Base-by-base conservation (phyloP, 176 grass and related monocot genomes). In the Carex scoparia region DNA sequence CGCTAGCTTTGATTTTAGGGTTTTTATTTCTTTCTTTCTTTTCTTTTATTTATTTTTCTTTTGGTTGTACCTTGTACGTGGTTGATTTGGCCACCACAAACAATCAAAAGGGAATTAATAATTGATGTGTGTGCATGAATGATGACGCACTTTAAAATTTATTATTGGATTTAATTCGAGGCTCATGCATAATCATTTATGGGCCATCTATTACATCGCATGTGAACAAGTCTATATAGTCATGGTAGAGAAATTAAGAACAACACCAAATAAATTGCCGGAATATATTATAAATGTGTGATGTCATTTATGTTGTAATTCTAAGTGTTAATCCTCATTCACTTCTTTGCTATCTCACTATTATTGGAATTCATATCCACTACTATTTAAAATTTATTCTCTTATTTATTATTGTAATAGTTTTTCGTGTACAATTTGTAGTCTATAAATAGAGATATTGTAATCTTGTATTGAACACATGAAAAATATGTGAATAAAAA, bases 51-150 rank as follows among this genome's bases (percentile, higher is more conserved):
- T 23, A 23, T 23, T 40, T 66, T 65, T 49, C 10, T 82, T 63
- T 82, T 64, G 38, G 5, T 62, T 65, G 10, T 65, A 65, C 79
- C 57, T 81, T 82, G 10, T 65, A 65, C 79, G 79, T 82, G 80
- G 80, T 67, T 38, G 67, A 65, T 67, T 51, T 4, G 80, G 16
- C 32, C 38, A 54, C 80, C 80, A 44, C 67, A 80, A 42, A 46
- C 16, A 68, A 65, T 49, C 62, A 66, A 57, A 77, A 31, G 49
- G 12, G 14, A 78, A 14, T 56, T 78, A 35, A 78, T 78, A 78
- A 78, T 78, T 57, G 73, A 8, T 77, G 15, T 81, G 35, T n/a
- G 35, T 67, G 31, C 0, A 6, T 55, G 40, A 83, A 28, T 66
- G 64, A 83, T 83, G 42, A 83, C 64, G 42, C 11, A 65, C 38